Evolutionary conservation across 148 eudicot species (phyloP).

Genomic region (Bassia scoparia): DNA sequence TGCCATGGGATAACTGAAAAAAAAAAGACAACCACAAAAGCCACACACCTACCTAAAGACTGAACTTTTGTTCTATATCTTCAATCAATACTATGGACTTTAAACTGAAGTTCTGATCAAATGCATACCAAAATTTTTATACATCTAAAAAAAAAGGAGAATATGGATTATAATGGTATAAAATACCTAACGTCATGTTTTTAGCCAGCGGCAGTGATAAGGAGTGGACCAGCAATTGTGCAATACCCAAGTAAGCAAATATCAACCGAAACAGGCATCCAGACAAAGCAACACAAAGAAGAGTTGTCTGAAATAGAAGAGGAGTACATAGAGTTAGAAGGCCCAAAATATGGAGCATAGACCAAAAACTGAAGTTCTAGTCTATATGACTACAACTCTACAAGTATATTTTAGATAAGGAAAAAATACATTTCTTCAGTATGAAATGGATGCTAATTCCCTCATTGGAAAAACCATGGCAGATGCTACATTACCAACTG

Average conservation of each 20-base stretch:
- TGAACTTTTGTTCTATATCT: not conserved
- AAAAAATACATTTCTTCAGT: no score
- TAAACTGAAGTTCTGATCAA: not conserved
- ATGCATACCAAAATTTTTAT: not conserved
- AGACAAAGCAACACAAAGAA: conserved; percentile 82
- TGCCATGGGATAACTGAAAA: no score
- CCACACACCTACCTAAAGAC: not conserved
- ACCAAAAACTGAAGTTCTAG: not conserved
- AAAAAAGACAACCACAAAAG: not conserved
- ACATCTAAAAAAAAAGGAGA: no score
- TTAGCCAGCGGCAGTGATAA: conserved; percentile 73
- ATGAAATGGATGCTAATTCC: no score
- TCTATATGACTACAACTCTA: no score
- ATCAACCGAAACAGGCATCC: conserved; percentile 92
- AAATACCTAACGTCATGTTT: conserved; percentile 88
- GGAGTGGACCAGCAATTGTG: conserved; percentile 94
- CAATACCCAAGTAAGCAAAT: conserved; percentile 69
- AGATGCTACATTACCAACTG: no score
- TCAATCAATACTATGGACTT: not conserved
- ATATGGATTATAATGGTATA: no score
- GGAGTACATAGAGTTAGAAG: conserved; percentile 11
- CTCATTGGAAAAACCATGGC: no score
- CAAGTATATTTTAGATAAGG: no score
- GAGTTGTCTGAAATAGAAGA: conserved; percentile 57
- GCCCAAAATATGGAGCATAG: not conserved